Evolutionary conservation across 148 eudicot species (phyloP).

Genomic region (Cornus suecica): DNA sequence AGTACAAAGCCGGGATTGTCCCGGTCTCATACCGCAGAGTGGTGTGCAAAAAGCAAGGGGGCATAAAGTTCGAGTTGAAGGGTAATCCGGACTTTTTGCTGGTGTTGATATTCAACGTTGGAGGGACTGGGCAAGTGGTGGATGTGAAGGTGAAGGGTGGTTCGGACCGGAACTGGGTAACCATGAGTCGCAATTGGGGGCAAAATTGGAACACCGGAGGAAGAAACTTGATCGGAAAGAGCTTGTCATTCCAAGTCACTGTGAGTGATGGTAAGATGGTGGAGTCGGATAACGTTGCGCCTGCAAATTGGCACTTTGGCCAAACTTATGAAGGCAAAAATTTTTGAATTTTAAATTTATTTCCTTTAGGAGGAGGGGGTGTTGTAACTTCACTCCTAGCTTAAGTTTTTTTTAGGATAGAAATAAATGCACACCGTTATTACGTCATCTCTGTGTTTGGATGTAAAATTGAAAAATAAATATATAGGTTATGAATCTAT

Average conservation of each 20-base stretch:
- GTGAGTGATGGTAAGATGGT: slow-evolving; percentile 25
- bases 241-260: slow-evolving; percentile 32
- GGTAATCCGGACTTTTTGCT: slow-evolving; percentile 40
- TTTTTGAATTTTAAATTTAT: too few species aligned
- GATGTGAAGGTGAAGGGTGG: slow-evolving; percentile 37
- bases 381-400: too few species aligned
- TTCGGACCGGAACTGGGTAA: slow-evolving; percentile 31
- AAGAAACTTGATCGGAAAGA: slow-evolving; percentile 19
- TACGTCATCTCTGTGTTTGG: too few species aligned
- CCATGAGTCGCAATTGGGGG: slow-evolving; percentile 47
- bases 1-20: slow-evolving; percentile 40
- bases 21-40: slow-evolving; percentile 31
- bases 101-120: slow-evolving; percentile 47
- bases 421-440: too few species aligned
- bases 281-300: slow-evolving; percentile 19
- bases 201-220: slow-evolving; percentile 36
- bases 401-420: too few species aligned
- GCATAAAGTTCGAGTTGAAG: slow-evolving; percentile 35
- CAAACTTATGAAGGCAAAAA: slow-evolving; percentile 24
- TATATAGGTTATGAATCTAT: too few species aligned
- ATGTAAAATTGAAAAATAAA: too few species aligned
- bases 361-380: too few species aligned
- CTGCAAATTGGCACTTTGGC: slow-evolving; percentile 33
- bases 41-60: slow-evolving; percentile 30
- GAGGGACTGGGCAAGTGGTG: slow-evolving; percentile 35